A percentile compares a stretch with the other conserved stretches of the same genome.
Conservation (phyloP, 768 basidiomycete species). For the Tephrocybe sp. region DNA sequence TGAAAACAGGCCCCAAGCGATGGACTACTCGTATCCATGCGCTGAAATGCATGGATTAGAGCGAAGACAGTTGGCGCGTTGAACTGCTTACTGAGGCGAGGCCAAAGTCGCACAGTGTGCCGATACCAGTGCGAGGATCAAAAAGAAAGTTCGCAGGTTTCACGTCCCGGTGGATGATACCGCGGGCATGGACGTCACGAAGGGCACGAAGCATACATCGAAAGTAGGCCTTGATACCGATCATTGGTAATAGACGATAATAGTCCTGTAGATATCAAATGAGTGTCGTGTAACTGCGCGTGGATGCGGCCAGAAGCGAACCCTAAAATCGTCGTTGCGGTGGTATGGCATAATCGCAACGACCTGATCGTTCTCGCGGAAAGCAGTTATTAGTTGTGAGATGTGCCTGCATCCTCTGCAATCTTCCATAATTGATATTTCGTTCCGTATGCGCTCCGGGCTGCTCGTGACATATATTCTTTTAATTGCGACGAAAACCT, state of each 20-base stretch:
- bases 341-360: conserved; percentile 95
- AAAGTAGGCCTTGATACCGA: conserved; percentile 83
- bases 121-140: conserved; percentile 79
- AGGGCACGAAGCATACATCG: conserved; percentile 89
- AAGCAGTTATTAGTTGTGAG: conserved; percentile 93
- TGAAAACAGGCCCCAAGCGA: conserved; percentile 73
- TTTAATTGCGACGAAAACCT: conserved; percentile 90
- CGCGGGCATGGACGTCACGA: conserved; percentile 82
- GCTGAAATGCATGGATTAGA: conserved; percentile 33
- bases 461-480: conserved; percentile 96
- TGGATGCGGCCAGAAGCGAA: conserved; percentile 30
- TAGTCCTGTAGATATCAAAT: conserved; percentile 70
- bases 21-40: conserved; percentile 48
- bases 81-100: conserved; percentile 76
- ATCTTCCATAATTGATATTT: conserved; percentile 86
- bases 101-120: conserved; percentile 93
- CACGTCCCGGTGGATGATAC: conserved; percentile 94
- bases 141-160: conserved; percentile 98
- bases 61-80: not conserved
- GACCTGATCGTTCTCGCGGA: conserved; percentile 88
- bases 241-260: conserved; percentile 71
- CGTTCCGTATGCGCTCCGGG: conserved; percentile 90
- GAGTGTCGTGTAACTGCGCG: not conserved
- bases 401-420: conserved; percentile 84
- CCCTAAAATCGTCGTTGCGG: conserved; percentile 89